Percentiles rank a stretch among this genome's conserved stretches.
These are phyloP conservation scores for Asterophora parasitica DNA, from an alignment of 768 basidiomycete genomes.

Conservation along the genomic window DNA sequence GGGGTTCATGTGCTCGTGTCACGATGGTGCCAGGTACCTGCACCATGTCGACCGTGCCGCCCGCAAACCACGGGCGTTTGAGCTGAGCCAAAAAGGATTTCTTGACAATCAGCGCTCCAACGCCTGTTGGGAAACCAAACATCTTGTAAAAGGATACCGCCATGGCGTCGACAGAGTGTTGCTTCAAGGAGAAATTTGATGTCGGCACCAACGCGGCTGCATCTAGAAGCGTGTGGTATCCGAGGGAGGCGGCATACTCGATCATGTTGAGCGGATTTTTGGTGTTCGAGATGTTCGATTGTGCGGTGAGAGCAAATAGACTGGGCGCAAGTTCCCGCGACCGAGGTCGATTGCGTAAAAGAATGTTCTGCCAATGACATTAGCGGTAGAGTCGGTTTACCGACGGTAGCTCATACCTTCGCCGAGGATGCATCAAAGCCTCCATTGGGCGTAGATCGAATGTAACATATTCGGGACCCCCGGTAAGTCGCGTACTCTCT, in stretches of 20 bases:
- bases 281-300: conserved; percentile 78
- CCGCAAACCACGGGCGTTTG: conserved; percentile 79
- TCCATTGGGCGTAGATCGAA: conserved; percentile 57
- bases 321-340: conserved; percentile 42
- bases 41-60: conserved; percentile 77
- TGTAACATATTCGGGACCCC: conserved; percentile 58
- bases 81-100: conserved; percentile 58
- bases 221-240: conserved; percentile 75
- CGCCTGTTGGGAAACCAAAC: conserved; percentile 84
- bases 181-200: conserved; percentile 58
- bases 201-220: conserved; percentile 79
- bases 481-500: conserved; percentile 59
- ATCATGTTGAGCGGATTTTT: conserved; percentile 67
- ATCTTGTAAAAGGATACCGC: conserved; percentile 87
- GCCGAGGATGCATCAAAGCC: conserved; percentile 56
- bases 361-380: conserved; percentile 41
- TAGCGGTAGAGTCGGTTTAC: conserved; percentile 18
- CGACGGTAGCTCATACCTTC: conserved; percentile 40
- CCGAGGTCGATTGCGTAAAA: conserved; percentile 46
- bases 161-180: conserved; percentile 74
- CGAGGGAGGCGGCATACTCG: conserved; percentile 57
- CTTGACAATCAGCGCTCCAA: conserved; percentile 75
- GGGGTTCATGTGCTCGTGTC: conserved; percentile 50
- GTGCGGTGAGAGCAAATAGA: conserved; percentile 72
- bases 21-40: conserved; percentile 74